Base-by-base conservation (phyloP, 2,329 filamentous ascomycete species). In the Celoporthe dispersa region DNA sequence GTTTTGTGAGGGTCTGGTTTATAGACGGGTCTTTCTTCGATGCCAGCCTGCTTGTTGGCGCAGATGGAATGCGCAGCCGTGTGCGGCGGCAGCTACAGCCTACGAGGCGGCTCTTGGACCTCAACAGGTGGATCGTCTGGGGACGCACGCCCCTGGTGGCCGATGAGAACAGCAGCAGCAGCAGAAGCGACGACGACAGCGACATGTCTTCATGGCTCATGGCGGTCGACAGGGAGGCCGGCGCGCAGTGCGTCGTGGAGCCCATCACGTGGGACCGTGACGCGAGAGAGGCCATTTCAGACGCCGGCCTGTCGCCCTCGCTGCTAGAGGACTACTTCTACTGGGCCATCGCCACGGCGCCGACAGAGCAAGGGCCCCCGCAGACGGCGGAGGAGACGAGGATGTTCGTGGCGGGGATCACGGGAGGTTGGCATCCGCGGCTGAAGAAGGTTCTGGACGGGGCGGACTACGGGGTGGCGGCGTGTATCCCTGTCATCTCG, bases 71-170 rank as follows among this genome's bases (percentile, higher is more conserved):
- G 19, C 73, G 78, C 28, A 82, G 79, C 25, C 67, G 68, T 14
- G 76, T 81, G n/a, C 76, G 81, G 7, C 78, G 73, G 37, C 81
- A 83, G 67, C 72, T 78, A 25, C 70, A 82, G 2, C 82, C 82
- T 0, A 66, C 76, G 0, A 76, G 78, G 48, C 70, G 75, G 28
- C 69, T 77, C 5, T 64, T 84, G 5, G 82, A 84, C 70, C 81
- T 81, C 0, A 75, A 78, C 11, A 77, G 77, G 22, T 74, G 79
- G 14, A 78, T 78, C 35, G 76, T 84, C 14, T 84, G 80, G 66
- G 81, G 81, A 28, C 82, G 81, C 71, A 82, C 81, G 1, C 74
- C 75, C 2, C 51, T 81, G 33, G 44, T 48, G 19, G 22, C 44
- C 22, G 44, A n/a, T 11, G 22, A n/a, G 0, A 7, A n/a, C 3